Evolutionary conservation across 2,329 filamentous ascomycete genomes (phyloP).

Genomic region (Waltergamsia citrina): DNA sequence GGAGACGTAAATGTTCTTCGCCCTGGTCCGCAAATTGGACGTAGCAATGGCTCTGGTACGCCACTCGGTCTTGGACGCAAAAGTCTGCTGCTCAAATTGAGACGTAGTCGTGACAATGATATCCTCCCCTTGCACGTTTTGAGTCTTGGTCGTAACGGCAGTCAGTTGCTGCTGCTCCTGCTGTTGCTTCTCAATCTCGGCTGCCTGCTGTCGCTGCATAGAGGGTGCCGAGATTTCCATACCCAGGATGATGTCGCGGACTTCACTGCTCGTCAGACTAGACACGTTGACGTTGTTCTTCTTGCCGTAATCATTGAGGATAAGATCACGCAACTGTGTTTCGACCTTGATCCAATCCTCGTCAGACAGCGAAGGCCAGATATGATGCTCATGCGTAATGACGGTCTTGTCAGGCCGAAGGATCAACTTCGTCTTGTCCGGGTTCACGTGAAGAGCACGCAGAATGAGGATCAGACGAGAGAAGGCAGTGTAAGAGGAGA

Average conservation of each 20-base stretch:
- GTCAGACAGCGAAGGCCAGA: constrained; percentile 89
- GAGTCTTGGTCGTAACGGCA: constrained; percentile 94
- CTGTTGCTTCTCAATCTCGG: constrained; percentile 98
- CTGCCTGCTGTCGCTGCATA: constrained; percentile 95
- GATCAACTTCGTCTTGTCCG: constrained; percentile 95
- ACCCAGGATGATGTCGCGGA: constrained; percentile 94
- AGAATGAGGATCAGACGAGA: constrained; percentile 90
- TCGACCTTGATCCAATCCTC: constrained; percentile 99
- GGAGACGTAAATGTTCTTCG: constrained; percentile 98
- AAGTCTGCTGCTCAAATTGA: constrained; percentile 94
- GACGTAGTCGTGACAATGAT: constrained; percentile 98
- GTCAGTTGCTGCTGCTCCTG: constrained; percentile 95
- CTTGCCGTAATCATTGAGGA: constrained; percentile 97
- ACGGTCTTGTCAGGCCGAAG: constrained; percentile 95
- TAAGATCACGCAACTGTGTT: constrained; percentile 87
- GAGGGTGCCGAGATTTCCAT: constrained; percentile 99
- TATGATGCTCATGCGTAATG: constrained; percentile 97
- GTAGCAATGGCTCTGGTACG: constrained; percentile 93
- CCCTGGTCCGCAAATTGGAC: constrained; percentile 82
- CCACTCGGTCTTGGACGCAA: constrained; percentile 98
- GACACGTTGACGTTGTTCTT: constrained; percentile 99
- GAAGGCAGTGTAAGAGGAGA: constrained; percentile 97
- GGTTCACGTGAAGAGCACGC: constrained; percentile 91
- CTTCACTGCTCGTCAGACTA: constrained; percentile 91
- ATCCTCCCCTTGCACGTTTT: constrained; percentile 93